These are phyloP conservation scores for Mucor racemosus DNA, from an alignment of 371 early-diverging fungal genomes.

Conservation along the genomic window DNA sequence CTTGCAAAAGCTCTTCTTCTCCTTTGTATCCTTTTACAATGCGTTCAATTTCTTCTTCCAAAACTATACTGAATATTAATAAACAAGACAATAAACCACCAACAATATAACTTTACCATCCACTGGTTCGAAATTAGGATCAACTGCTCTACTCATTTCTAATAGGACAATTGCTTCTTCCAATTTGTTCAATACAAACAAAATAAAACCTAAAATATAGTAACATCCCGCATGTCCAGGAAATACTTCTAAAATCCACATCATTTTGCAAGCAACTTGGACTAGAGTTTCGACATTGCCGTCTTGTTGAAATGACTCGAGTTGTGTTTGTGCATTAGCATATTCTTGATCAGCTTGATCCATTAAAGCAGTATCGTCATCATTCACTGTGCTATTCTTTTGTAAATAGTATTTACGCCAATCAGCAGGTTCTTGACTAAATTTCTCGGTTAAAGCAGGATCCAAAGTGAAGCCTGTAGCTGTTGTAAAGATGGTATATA, in stretches of 20 bases:
- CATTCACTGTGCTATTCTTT: constrained; percentile 35
- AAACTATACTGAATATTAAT: constrained; percentile 25
- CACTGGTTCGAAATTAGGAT: constrained; percentile 54
- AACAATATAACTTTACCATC: constrained; percentile 34
- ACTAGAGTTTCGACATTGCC: constrained; percentile 46
- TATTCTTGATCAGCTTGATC: constrained; percentile 52
- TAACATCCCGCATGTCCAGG: constrained; percentile 63
- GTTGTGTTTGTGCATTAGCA: constrained; percentile 40
- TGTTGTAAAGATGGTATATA: constrained; percentile 50
- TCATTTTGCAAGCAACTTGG: constrained; percentile 52
- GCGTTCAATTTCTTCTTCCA: constrained; percentile 52
- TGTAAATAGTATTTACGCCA: constrained; percentile 51
- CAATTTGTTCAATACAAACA: constrained; percentile 55
- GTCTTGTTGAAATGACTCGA: constrained; percentile 46
- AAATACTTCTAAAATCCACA: constrained; percentile 54
- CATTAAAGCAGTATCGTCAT: constrained; percentile 40
- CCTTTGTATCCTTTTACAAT: constrained; percentile 49
- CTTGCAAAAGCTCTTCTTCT: constrained; percentile 39
- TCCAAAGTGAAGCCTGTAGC: constrained; percentile 47
- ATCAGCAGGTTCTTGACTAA: constrained; percentile 41
- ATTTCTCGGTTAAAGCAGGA: constrained; percentile 30
- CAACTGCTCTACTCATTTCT: constrained; percentile 54
- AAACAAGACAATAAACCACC: not conserved
- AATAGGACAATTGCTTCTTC: constrained; percentile 53
- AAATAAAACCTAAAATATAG: constrained; percentile 54